Conservation (phyloP, 495 filamentous ascomycete genomes). For the Hamigera avellanea region DNA sequence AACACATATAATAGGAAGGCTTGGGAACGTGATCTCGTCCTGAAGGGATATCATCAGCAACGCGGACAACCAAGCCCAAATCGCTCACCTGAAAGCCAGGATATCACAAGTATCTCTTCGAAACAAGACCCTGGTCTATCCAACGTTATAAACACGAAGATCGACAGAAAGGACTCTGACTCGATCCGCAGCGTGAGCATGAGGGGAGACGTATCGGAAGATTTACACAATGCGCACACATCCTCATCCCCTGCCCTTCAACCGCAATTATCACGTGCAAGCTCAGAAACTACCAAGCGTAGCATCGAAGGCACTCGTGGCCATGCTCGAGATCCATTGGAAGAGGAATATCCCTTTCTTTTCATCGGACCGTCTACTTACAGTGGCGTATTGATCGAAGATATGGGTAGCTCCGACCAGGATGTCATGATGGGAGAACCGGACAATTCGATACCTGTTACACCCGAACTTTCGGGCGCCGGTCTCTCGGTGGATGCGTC, state of each 20-base stretch:
- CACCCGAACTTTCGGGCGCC: constrained; percentile 7
- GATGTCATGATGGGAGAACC: constrained; percentile 14
- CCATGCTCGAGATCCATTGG: constrained; percentile 53
- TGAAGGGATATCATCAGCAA: constrained; percentile 35
- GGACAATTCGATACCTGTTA: constrained; percentile 8
- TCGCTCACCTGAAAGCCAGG: constrained; percentile 10
- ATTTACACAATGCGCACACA: constrained; percentile 6
- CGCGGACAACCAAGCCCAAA: constrained; percentile 9
- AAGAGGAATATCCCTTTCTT: constrained; percentile 53
- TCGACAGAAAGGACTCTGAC: constrained; percentile 18
- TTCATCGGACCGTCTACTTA: constrained; percentile 55
- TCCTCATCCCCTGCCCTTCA: constrained; percentile 17
- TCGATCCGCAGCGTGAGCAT: constrained; percentile 16
- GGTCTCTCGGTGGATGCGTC: constrained; percentile 7
- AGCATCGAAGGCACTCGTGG: constrained; percentile 42
- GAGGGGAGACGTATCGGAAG: constrained; percentile 8
- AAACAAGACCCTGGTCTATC: constrained; percentile 8
- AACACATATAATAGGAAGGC: constrained; percentile 39
- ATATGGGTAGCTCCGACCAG: constrained; percentile 5
- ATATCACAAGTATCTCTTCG: constrained; percentile 9
- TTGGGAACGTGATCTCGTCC: constrained; percentile 35
- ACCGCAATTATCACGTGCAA: constrained; percentile 21
- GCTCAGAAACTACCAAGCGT: constrained; percentile 27
- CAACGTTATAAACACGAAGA: constrained; percentile 7
- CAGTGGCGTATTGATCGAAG: constrained; percentile 15